Conservation (phyloP, 768 basidiomycete species). For the Suillus sp. region DNA sequence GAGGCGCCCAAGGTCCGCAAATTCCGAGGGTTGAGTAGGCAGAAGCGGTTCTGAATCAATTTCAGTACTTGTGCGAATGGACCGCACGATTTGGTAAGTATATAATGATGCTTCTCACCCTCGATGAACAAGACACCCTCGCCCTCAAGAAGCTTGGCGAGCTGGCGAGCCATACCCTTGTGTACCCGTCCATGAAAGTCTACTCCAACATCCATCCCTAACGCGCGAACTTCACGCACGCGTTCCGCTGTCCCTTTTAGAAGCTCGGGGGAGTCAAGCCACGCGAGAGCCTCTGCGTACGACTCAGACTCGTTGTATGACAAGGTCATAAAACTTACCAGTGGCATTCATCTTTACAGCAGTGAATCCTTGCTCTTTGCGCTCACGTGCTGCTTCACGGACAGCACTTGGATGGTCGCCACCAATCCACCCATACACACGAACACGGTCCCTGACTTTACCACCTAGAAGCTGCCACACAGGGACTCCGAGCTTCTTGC, state of each 20-base stretch:
- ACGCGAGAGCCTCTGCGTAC: conserved; percentile 38
- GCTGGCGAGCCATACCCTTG: conserved; percentile 69
- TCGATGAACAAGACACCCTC: conserved; percentile 67
- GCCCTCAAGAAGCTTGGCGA: conserved; percentile 61
- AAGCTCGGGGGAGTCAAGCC: conserved; percentile 62
- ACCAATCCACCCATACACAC: conserved; percentile 62
- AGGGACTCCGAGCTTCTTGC: conserved; percentile 69
- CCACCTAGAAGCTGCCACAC: conserved; percentile 72
- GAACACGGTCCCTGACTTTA: conserved; percentile 59
- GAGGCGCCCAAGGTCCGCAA: conserved; percentile 55
- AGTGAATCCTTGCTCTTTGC: conserved; percentile 65
- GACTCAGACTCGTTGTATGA: conserved; percentile 15
- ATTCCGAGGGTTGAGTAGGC: conserved; percentile 61
- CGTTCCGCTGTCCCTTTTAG: conserved; percentile 55
- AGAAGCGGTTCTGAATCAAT: conserved; percentile 51
- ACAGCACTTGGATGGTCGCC: conserved; percentile 52
- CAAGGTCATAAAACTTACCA: conserved; percentile 33
- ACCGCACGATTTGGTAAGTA: neutral
- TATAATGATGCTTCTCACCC: conserved; percentile 35
- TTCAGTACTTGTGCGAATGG: conserved; percentile 4
- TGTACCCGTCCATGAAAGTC: conserved; percentile 75
- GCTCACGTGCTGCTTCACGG: conserved; percentile 48
- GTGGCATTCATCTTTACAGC: conserved; percentile 77
- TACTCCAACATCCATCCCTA: conserved; percentile 65
- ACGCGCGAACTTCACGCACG: conserved; percentile 49